Evolutionary conservation across 1,284 basidiomycete genomes (phyloP).

Genomic region (Ustilago nuda): DNA sequence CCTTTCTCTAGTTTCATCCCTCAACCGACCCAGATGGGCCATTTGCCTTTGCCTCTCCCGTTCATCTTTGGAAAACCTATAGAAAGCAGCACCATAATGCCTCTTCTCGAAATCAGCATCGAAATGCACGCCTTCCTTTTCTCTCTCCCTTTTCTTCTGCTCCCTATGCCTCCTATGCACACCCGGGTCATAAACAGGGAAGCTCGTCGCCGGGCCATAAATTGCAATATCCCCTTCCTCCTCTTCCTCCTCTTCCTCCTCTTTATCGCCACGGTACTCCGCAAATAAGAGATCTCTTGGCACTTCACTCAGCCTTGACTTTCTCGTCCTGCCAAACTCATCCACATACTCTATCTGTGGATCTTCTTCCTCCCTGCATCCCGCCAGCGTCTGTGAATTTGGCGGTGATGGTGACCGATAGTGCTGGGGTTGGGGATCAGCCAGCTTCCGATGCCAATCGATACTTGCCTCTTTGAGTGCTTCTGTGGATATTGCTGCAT

Average conservation of each 20-base stretch:
- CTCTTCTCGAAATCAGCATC: slow-evolving; percentile 84
- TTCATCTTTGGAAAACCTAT: slow-evolving; percentile 86
- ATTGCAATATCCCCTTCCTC: slow-evolving; percentile 35
- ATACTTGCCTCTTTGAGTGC: slow-evolving; percentile 79
- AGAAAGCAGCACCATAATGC: slow-evolving; percentile 87
- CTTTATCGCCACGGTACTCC: slow-evolving; percentile 68
- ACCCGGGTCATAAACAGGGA: slow-evolving; percentile 81
- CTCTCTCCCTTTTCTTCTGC: neutral
- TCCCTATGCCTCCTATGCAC: neutral
- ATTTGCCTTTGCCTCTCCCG: slow-evolving; percentile 80
- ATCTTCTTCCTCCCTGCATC: slow-evolving; percentile 72
- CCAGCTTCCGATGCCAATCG: slow-evolving; percentile 76
- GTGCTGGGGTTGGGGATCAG: slow-evolving; percentile 34
- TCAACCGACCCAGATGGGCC: slow-evolving; percentile 78
- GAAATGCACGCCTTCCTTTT: slow-evolving; percentile 74
- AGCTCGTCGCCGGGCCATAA: slow-evolving; percentile 72
- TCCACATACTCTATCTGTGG: slow-evolving; percentile 85
- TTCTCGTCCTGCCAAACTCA: slow-evolving; percentile 83
- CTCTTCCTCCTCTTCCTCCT: slow-evolving; percentile 1
- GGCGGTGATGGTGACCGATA: slow-evolving; percentile 31
- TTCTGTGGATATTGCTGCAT: slow-evolving; percentile 75
- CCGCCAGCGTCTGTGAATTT: neutral
- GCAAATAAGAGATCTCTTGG: slow-evolving; percentile 75
- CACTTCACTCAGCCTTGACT: slow-evolving; percentile 78
- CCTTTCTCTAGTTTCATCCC: slow-evolving; percentile 79